Evolutionary conservation across 2,329 filamentous ascomycete genomes (phyloP), one percentile per base, ranked within the genome.

Genomic region (Biscogniauxia sp.): DNA sequence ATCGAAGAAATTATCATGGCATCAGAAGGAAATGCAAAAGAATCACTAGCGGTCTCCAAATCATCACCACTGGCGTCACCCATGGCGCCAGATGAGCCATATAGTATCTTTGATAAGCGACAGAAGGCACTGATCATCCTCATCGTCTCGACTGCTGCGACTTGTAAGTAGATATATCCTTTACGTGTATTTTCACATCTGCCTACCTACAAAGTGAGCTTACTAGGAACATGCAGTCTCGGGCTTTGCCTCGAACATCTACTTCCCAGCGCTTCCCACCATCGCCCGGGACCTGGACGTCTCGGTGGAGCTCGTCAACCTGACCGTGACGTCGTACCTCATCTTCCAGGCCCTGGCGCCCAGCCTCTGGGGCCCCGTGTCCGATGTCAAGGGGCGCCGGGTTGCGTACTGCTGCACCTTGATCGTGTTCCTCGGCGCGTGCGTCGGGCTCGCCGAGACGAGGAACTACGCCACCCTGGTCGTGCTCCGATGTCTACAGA

Each of bases 331-430:
- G 1, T 76, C 78, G 0, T 82, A 82, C 54, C 72, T 81, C 60
- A 78, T 86, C 20, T 79, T 86, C 41, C 84, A 86, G 73, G 84
- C 79, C 2, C 64, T 87, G 0, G 79, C 83, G 0, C 84, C 84
- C 0, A 78, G 77, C 23, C 72, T 85, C 50, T 77, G 82, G 64
- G 83, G 80, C 0, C 78, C 79, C 15, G 70, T 84, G 17, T 79
- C 83, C 0, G 80, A 84, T 64, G 72, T 67, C 5, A 70, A 73
- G 26, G 82, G 83, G 1, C 74, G 82, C n/a, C 74, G 82, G 2
- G 75, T 80, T 0, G 78, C 79, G 2, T 84, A 83, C 59, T 71
- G 80, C 3, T 67, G 79, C 61, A 76, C 77, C 20, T 84, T 83
- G 56, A 55, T 75, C 1, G 73, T 83, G 3, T 82, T 79, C 56